Percentiles rank a stretch among this genome's conserved stretches.
These are phyloP conservation scores for Monilinia polystroma DNA, from an alignment of 2,329 filamentous ascomycete genomes.

Conservation along the genomic window DNA sequence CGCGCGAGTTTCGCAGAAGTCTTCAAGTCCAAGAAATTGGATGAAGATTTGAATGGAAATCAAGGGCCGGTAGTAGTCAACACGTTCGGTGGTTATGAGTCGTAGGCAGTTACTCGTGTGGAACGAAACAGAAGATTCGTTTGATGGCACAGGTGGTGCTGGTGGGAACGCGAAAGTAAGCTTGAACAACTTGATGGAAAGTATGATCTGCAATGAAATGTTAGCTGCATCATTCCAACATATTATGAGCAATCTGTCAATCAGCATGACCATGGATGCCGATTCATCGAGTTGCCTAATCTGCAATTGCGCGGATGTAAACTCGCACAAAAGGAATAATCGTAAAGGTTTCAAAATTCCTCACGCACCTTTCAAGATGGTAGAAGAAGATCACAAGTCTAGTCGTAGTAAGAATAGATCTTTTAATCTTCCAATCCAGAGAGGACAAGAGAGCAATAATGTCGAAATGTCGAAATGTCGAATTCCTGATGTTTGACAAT, in stretches of 20 bases:
- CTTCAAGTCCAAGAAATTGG: constrained; percentile 19
- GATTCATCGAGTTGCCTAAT: constrained; percentile 5
- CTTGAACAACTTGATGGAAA: constrained; percentile 26
- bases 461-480: neutral
- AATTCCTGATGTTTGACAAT: constrained; percentile 11
- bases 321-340: constrained; percentile 17
- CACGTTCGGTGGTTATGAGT: constrained; percentile 14
- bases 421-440: neutral
- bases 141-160: constrained; percentile 36
- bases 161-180: constrained; percentile 30
- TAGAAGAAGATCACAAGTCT: constrained; percentile 1
- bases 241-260: constrained; percentile 17
- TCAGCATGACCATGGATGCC: constrained; percentile 2
- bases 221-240: constrained; percentile 24
- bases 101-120: constrained; percentile 32
- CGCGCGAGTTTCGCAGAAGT: constrained; percentile 17
- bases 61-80: constrained; percentile 24
- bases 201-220: constrained; percentile 10
- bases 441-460: constrained; percentile 8
- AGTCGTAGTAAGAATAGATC: neutral
- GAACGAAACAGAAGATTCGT: constrained; percentile 31
- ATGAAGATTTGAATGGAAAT: constrained; percentile 24
- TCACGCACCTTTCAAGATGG: constrained; percentile 20
- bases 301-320: constrained; percentile 13
- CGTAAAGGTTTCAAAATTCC: neutral